Percentiles rank a stretch among this genome's conserved stretches.
Evolutionary conservation across 2,329 filamentous ascomycete species (phyloP).

Genomic region (Neofusicoccum kwambonambiense): DNA sequence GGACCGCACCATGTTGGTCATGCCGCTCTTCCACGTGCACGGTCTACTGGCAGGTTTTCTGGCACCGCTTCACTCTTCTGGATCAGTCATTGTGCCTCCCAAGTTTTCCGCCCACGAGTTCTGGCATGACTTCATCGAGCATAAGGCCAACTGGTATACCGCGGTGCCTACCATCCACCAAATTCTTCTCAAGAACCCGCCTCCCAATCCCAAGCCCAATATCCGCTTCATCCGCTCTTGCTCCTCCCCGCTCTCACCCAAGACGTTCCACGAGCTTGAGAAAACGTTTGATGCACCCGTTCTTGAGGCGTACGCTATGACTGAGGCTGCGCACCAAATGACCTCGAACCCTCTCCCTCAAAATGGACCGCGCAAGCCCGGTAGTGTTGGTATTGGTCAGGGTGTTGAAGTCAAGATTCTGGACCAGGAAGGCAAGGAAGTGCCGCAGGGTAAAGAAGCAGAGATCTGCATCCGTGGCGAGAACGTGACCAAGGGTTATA

Average conservation of each 20-base stretch:
- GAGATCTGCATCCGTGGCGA: conserved; percentile 81
- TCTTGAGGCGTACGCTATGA: conserved; percentile 90
- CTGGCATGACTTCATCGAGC: conserved; percentile 71
- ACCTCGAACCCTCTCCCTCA: conserved; percentile 65
- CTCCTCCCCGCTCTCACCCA: conserved; percentile 79
- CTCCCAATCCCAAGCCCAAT: conserved; percentile 64
- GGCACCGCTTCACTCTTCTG: conserved; percentile 71
- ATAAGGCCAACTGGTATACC: conserved; percentile 87
- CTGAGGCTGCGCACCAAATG: conserved; percentile 84
- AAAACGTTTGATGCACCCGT: conserved; percentile 74
- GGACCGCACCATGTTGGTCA: conserved; percentile 82
- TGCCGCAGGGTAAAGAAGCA: conserved; percentile 67
- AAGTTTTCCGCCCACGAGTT: conserved; percentile 82
- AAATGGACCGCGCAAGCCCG: conserved; percentile 68
- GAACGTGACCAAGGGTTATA: conserved; percentile 81
- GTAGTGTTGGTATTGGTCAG: conserved; percentile 78
- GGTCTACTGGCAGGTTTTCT: conserved; percentile 82
- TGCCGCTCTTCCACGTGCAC: conserved; percentile 89
- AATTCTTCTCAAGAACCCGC: conserved; percentile 73
- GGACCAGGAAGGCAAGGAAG: conserved; percentile 65
- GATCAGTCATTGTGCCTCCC: conserved; percentile 74
- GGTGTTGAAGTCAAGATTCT: conserved; percentile 81
- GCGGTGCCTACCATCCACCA: conserved; percentile 93
- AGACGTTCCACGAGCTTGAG: conserved; percentile 77
- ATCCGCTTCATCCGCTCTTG: conserved; percentile 89